phyloP scores from a whole-genome alignment of 1,284 basidiomycete species.

The Phenoliferia sp. region DNA sequence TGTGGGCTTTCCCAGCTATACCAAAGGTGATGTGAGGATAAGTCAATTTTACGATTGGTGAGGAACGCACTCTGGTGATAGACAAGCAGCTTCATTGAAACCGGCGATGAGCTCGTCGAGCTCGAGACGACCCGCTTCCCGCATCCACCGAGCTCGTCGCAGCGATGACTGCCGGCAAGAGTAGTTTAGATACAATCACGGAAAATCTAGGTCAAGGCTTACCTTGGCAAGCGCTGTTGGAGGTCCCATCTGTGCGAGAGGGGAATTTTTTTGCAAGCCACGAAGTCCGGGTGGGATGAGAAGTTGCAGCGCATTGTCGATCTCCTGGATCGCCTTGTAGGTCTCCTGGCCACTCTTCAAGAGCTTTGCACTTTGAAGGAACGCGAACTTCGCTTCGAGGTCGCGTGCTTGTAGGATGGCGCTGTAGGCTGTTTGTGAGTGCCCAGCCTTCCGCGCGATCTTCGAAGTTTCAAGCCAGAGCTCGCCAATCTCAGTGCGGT shows the following conservation, averaged over 20 bases:
- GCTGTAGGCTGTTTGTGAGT: constrained; percentile 95
- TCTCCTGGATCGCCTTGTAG: constrained; percentile 78
- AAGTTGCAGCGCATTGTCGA: constrained; percentile 67
- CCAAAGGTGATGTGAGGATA: background rate
- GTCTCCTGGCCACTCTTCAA: constrained; percentile 74
- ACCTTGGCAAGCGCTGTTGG: constrained; percentile 58
- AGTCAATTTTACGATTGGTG: constrained; percentile 8
- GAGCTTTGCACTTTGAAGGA: constrained; percentile 88
- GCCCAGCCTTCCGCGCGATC: constrained; percentile 89
- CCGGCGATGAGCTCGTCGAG: constrained; percentile 57
- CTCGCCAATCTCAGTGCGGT: constrained; percentile 60
- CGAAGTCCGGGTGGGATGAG: constrained; percentile 24
- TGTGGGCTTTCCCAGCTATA: constrained; percentile 76
- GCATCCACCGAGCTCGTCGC: constrained; percentile 88
- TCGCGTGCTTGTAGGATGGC: constrained; percentile 87
- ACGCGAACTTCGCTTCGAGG: constrained; percentile 68
- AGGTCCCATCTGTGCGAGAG: constrained; percentile 2
- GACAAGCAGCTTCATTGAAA: constrained; percentile 56
- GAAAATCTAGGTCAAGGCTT: constrained; percentile 9
- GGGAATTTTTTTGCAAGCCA: constrained; percentile 8
- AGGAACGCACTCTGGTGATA: constrained; percentile 54
- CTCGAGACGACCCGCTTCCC: constrained; percentile 80
- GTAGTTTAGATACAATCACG: background rate
- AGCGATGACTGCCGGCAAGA: constrained; percentile 62
- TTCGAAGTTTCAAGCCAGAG: constrained; percentile 92